Evolutionary conservation across 116 monocot genomes (phyloP).

Genomic region (Iris pallida): DNA sequence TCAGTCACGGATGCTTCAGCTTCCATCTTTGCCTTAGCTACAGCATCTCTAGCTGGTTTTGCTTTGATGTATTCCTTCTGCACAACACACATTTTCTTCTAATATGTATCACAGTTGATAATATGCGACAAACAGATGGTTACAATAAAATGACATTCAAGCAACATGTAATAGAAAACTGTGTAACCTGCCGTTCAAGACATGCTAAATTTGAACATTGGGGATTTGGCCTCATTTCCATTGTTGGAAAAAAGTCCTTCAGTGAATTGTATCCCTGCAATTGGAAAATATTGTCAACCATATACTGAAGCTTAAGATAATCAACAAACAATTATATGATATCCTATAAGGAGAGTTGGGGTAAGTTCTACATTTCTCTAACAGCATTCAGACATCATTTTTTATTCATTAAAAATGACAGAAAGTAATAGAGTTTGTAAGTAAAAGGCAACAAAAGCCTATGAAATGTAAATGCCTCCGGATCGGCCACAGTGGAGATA

Average conservation of each 20-base stretch:
- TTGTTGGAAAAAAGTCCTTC: constrained; percentile 89
- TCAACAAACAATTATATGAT: neutral
- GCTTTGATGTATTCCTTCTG: constrained; percentile 67
- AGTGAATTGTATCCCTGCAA: constrained; percentile 94
- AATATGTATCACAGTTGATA: neutral
- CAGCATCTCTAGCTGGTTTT: constrained; percentile 92
- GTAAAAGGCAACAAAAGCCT: neutral
- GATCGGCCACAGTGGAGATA: too few species aligned
- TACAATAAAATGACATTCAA: constrained; percentile 8
- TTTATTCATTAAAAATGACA: neutral
- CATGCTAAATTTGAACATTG: constrained; percentile 90
- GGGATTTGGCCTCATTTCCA: constrained; percentile 94
- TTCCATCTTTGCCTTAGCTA: constrained; percentile 70
- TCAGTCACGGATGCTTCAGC: constrained; percentile 38
- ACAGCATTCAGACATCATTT: too few species aligned
- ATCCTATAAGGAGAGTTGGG: too few species aligned
- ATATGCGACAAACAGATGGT: neutral
- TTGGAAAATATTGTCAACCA: neutral
- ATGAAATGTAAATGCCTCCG: too few species aligned
- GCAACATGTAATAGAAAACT: neutral
- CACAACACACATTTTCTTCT: neutral
- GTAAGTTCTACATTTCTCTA: too few species aligned
- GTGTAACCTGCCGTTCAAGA: constrained; percentile 72
- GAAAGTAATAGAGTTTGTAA: constrained; percentile 1
- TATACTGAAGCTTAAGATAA: neutral